Evolutionary conservation across 306 rosid species (phyloP).

Genomic region (Sindora glabra): DNA sequence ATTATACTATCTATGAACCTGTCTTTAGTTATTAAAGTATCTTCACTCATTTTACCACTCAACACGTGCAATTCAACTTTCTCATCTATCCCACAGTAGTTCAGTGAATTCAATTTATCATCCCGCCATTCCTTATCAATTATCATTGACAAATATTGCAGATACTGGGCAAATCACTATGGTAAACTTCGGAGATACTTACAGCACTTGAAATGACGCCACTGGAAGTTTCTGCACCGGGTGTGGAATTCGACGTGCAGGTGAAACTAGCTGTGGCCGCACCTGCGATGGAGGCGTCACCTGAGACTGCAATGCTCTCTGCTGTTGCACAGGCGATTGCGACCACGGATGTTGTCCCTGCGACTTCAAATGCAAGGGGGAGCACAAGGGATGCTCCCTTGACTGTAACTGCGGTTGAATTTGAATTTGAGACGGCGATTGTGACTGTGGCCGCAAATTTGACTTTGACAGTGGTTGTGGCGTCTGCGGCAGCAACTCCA

Average conservation of each 20-base stretch:
- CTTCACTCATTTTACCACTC: no score
- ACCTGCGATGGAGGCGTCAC: constrained; percentile 5
- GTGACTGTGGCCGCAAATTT: neutral
- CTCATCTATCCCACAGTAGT: no score
- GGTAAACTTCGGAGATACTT: constrained; percentile 5
- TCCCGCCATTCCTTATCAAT: no score
- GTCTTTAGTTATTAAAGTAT: no score
- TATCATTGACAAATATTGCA: no score
- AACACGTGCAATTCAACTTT: no score
- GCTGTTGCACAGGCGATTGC: constrained; percentile 4
- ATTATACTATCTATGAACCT: no score
- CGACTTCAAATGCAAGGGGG: constrained; percentile 10
- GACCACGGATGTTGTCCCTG: constrained; percentile 18
- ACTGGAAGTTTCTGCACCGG: constrained; percentile 32
- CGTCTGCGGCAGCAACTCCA: no score
- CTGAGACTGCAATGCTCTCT: constrained; percentile 8
- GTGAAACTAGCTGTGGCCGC: constrained; percentile 22
- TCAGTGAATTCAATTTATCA: no score
- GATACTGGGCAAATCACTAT: neutral
- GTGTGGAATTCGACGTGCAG: constrained; percentile 32
- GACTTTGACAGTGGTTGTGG: neutral
- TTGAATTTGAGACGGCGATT: neutral
- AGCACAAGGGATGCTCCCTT: neutral
- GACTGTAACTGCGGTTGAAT: neutral
- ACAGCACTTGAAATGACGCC: constrained; percentile 31